phyloP scores from a whole-genome alignment of 208 protist genomes.

The Crithidia fasciculata region DNA sequence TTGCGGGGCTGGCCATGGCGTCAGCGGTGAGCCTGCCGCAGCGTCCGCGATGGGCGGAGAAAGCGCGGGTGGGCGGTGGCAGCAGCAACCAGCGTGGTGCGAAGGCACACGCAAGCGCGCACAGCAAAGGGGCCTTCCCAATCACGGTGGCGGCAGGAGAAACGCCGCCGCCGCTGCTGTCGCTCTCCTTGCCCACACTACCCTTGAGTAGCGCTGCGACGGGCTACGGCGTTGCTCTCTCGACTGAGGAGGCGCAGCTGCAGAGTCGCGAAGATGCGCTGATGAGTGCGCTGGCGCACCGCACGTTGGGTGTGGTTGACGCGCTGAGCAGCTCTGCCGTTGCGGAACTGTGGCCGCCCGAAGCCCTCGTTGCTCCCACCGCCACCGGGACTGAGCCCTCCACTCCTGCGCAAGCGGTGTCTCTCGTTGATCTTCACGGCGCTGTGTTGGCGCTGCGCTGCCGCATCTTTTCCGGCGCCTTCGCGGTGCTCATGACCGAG shows the following conservation, averaged over 20 bases:
- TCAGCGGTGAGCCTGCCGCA: constrained; percentile 8
- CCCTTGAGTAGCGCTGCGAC: no score
- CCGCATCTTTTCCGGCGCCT: constrained; percentile 16
- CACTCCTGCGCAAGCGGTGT: neutral
- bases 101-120: no score
- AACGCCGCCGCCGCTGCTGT: no score
- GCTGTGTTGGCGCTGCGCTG: constrained; percentile 23
- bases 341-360: constrained; percentile 16
- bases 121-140: no score
- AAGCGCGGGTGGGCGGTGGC: no score
- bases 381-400: neutral
- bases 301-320: constrained; percentile 38
- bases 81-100: neutral
- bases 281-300: constrained; percentile 16
- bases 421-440: neutral
- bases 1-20: constrained; percentile 12
- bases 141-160: no score
- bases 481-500: constrained; percentile 13
- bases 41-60: no score
- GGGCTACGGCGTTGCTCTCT: no score
- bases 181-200: no score
- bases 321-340: constrained; percentile 11
- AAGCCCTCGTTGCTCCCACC: no score
- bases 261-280: constrained; percentile 7
- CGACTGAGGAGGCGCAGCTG: no score